Percentiles rank a stretch among this genome's conserved stretches.
Evolutionary conservation across 2,329 filamentous ascomycete species (phyloP).

Genomic region (Verticillium zaregamsianum): DNA sequence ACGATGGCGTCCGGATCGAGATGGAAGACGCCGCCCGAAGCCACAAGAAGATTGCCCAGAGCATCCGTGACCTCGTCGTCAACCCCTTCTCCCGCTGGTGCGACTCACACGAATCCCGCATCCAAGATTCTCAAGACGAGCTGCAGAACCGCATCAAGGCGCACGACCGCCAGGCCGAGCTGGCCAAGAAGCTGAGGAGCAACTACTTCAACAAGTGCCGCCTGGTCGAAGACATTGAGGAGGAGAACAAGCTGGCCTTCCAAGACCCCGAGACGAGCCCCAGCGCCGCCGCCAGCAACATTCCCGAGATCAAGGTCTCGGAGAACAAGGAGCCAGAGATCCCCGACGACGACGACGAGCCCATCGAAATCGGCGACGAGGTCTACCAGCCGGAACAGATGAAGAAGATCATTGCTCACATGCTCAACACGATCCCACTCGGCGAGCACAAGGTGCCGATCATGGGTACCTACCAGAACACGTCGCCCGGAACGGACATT

Average conservation of each 20-base stretch:
- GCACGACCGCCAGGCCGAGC: constrained; percentile 86
- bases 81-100: constrained; percentile 95
- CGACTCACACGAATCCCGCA: constrained; percentile 84
- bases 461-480: constrained; percentile 90
- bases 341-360: constrained; percentile 65
- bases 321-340: constrained; percentile 58
- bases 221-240: constrained; percentile 90
- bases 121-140: constrained; percentile 93
- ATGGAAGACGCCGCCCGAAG: constrained; percentile 88
- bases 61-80: constrained; percentile 92
- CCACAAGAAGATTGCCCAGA: constrained; percentile 93
- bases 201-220: constrained; percentile 99
- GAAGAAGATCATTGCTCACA: constrained; percentile 84
- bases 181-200: constrained; percentile 87
- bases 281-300: constrained; percentile 56
- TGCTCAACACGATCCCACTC: constrained; percentile 81
- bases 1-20: constrained; percentile 86
- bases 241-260: constrained; percentile 98
- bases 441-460: constrained; percentile 94
- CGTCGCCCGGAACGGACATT: constrained; percentile 86
- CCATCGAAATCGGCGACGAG: constrained; percentile 87
- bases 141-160: constrained; percentile 86
- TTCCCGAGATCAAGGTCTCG: constrained; percentile 86
- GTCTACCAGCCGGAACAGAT: constrained; percentile 80
- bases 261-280: constrained; percentile 77